Base-by-base conservation (phyloP, 176 grass and related monocot species). In the Oryza glumipatula region DNA sequence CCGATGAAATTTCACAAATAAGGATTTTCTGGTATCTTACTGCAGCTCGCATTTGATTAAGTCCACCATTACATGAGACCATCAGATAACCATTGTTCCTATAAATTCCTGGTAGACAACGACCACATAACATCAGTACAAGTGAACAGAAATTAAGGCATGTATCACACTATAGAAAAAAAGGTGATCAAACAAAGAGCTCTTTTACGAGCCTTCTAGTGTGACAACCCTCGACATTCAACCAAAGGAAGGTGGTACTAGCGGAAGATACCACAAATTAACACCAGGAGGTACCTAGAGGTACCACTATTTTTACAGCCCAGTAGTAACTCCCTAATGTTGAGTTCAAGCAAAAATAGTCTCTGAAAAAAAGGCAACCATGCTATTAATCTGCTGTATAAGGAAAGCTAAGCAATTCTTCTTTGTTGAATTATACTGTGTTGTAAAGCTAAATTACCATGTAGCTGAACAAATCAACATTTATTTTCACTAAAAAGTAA, bases 31-130 rank as follows among this genome's bases (percentile, higher is more conserved):
- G 1, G 64, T 75, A 77, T 67, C 93, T 89, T 90, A 98, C 96
- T 11, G 91, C 93, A 85, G 93, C 80, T 91, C 96, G 88, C 95
- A 98, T 98, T 78, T 98, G 95, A 85, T 98, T 98, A 80, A 98
- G 95, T 47, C 95, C 95, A 82, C 96, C 96, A 76, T 98, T 98
- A 87, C 96, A 95, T 0, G 93, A 98, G 80, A 95, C 93, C 91
- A 96, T 99, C 61, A 96, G 85, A 78, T 94, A 99, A 56, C 93
- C 93, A 80, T 99, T 99, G 72, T 89, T 99, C 60, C 71, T 94
- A 76, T 99, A 96, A 76, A 94, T 86, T 84, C 93, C 96, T 99
- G 81, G 38, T 73, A 82, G 77, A 52, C 60, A 82, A 61, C 11
- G 23, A 24, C 32, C 65, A 54, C 12, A 80, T 71, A 74, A 60